phyloP scores from a whole-genome alignment of 2,329 filamentous ascomycete species.

The Verticillium klebahnii region DNA sequence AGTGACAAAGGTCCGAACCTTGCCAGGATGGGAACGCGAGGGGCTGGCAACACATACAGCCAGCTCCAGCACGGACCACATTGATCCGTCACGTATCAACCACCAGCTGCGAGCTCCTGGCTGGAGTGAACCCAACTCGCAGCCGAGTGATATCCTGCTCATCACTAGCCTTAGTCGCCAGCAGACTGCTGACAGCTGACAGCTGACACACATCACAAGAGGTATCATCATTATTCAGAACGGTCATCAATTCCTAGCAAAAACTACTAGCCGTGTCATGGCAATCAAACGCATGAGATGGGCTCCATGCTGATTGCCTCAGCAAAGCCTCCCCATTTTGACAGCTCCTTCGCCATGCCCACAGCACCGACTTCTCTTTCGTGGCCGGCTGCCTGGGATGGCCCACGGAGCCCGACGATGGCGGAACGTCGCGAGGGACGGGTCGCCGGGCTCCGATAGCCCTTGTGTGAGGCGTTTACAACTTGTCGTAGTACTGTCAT shows the following conservation, averaged over 20 bases:
- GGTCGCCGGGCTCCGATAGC: constrained; percentile 40
- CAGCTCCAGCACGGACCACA: neutral
- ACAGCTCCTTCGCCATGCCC: constrained; percentile 20
- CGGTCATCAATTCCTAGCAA: constrained; percentile 35
- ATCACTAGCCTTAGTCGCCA: too few species aligned
- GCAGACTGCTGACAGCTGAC: constrained; percentile 1
- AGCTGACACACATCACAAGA: constrained; percentile 8
- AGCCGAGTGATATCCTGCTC: too few species aligned
- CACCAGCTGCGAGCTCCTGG: too few species aligned
- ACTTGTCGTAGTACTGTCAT: constrained; percentile 95
- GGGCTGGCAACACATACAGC: too few species aligned
- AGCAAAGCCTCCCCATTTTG: constrained; percentile 29
- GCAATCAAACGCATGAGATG: constrained; percentile 28
- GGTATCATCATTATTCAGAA: constrained; percentile 21
- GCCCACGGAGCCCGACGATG: constrained; percentile 31
- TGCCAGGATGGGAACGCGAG: neutral
- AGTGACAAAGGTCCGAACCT: neutral
- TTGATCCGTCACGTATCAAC: too few species aligned
- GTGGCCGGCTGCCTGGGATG: constrained; percentile 17
- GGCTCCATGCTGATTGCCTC: constrained; percentile 31
- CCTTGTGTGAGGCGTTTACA: constrained; percentile 59
- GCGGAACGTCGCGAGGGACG: constrained; percentile 35
- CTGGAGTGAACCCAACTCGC: too few species aligned
- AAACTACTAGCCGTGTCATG: constrained; percentile 35
- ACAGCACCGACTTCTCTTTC: constrained; percentile 22